These are phyloP conservation scores for Pouteria glomerata DNA, from an alignment of 148 eudicot species.

Conservation along the genomic window DNA sequence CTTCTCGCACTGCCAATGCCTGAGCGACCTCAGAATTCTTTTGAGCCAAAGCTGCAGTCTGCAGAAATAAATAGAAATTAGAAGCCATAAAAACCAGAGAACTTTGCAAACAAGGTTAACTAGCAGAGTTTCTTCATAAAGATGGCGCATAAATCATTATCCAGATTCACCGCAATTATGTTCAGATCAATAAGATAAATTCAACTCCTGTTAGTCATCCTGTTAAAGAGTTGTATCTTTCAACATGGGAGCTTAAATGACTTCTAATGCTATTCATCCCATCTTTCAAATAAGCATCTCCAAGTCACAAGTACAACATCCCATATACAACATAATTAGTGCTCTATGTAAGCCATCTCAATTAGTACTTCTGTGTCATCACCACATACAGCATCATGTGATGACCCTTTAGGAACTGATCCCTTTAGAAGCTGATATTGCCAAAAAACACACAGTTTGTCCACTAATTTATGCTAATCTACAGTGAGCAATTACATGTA, in stretches of 20 bases:
- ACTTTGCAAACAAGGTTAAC: not conserved
- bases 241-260: not conserved
- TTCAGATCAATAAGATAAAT: not conserved
- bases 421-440: too few species aligned
- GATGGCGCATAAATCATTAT: not conserved
- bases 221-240: not conserved
- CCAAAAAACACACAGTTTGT: too few species aligned
- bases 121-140: not conserved
- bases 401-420: too few species aligned
- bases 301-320: not conserved
- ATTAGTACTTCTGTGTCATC: not conserved
- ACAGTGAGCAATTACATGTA: too few species aligned
- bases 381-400: not conserved
- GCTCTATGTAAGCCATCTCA: not conserved
- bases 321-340: not conserved
- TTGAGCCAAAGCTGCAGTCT: conserved; percentile 91
- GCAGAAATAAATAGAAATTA: conserved; percentile 15
- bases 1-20: conserved; percentile 70
- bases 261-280: not conserved
- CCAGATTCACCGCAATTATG: not conserved
- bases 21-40: conserved; percentile 93
- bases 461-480: too few species aligned
- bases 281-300: not conserved
- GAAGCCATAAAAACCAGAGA: not conserved
- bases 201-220: not conserved